Percentiles rank a stretch among this genome's conserved stretches.
Evolutionary conservation across 1,139 yeast genomes (phyloP).

Genomic region (Taphrina deformans): DNA sequence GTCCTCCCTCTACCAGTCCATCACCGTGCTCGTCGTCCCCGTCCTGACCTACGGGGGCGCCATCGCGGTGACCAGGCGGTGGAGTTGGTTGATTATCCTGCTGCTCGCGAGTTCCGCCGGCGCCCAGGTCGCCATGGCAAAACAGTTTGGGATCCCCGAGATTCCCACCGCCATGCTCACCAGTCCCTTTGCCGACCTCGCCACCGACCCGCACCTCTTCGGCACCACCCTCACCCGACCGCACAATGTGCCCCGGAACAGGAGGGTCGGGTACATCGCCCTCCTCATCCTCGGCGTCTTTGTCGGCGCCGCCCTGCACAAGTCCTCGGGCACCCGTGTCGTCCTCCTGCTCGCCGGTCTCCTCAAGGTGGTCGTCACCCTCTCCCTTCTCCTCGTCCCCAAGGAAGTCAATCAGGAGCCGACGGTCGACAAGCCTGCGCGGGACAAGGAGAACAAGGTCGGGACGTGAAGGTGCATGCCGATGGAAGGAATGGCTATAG

Average conservation of each 20-base stretch:
- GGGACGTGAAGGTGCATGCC: neutral
- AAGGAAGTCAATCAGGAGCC: neutral
- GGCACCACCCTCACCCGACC: neutral
- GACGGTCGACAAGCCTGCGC: neutral
- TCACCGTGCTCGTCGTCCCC: slow-evolving; percentile 13
- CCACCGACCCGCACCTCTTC: slow-evolving; percentile 26
- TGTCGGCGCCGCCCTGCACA: slow-evolving; percentile 17
- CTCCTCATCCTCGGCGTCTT: slow-evolving; percentile 21
- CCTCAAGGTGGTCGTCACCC: slow-evolving; percentile 6
- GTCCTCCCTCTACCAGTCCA: slow-evolving; percentile 3
- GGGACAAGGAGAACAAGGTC: neutral
- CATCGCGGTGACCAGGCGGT: neutral
- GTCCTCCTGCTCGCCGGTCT: slow-evolving; percentile 22
- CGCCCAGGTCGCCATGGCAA: slow-evolving; percentile 25
- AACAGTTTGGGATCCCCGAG: slow-evolving; percentile 20
- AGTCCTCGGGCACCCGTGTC: neutral
- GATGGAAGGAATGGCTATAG: neutral
- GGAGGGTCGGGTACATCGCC: slow-evolving; percentile 16
- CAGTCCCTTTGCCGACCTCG: slow-evolving; percentile 17
- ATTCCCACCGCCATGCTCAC: slow-evolving; percentile 1
- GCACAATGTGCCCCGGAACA: slow-evolving; percentile 1
- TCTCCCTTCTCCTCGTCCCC: slow-evolving; percentile 18
- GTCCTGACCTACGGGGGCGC: slow-evolving; percentile 4
- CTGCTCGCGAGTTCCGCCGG: slow-evolving; percentile 25
- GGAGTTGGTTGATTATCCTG: slow-evolving; percentile 15